Conservation (phyloP, 2,329 filamentous ascomycete genomes). For the Pestalotiopsis fici region DNA sequence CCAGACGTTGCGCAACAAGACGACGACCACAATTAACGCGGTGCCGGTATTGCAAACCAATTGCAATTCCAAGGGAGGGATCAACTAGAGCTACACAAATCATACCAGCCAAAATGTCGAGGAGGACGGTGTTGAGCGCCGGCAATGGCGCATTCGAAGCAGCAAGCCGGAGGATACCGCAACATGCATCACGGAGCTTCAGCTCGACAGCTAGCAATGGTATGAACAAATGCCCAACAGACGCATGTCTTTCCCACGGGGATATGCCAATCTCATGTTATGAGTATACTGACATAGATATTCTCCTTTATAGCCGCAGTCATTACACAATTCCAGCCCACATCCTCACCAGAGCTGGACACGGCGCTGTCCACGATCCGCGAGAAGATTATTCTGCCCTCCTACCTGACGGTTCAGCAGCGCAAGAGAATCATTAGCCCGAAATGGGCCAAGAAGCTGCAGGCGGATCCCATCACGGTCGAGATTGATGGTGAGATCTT, state of each 20-base stretch:
- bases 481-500: slow-evolving; percentile 59
- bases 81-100: not conserved
- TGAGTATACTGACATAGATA: not conserved
- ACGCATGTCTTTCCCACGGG: too few relatives aligned
- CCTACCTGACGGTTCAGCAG: slow-evolving; percentile 55
- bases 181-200: slow-evolving; percentile 22
- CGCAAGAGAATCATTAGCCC: slow-evolving; percentile 52
- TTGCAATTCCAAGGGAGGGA: not conserved
- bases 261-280: not conserved
- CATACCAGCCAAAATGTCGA: slow-evolving; percentile 22
- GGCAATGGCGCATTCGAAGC: slow-evolving; percentile 24
- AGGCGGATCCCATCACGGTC: slow-evolving; percentile 56
- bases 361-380: slow-evolving; percentile 53
- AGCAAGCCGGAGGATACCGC: slow-evolving; percentile 18
- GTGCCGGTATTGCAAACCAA: not conserved
- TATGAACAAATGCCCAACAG: slow-evolving; percentile 11
- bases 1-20: not conserved
- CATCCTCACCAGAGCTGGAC: slow-evolving; percentile 56
- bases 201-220: slow-evolving; percentile 27
- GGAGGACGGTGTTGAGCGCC: slow-evolving; percentile 25
- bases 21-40: not conserved
- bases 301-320: slow-evolving; percentile 16
- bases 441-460: slow-evolving; percentile 48
- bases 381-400: slow-evolving; percentile 61
- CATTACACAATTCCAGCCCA: slow-evolving; percentile 48